A percentile compares a stretch with the other conserved stretches of the same genome.
phyloP scores from a whole-genome alignment of 2,329 filamentous ascomycete species.

The Phaeosphaeriaceae sp. region DNA sequence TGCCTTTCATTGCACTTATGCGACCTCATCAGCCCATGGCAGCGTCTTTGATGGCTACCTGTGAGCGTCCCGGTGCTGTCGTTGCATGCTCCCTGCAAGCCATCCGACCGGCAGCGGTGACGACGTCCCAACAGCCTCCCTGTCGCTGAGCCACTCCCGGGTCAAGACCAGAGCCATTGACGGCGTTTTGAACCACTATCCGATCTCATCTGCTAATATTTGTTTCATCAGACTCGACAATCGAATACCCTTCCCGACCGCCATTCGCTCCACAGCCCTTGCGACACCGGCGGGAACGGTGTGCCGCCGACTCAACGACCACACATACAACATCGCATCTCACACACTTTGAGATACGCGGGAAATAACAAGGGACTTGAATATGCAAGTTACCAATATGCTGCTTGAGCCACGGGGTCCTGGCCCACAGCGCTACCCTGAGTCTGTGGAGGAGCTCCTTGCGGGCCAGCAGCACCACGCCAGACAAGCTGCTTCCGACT shows the following conservation, averaged over 20 bases:
- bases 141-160: constrained; percentile 23
- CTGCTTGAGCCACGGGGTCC: constrained; percentile 34
- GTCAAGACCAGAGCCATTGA: constrained; percentile 27
- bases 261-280: constrained; percentile 42
- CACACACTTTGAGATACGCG: constrained; percentile 23
- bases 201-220: constrained; percentile 31
- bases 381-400: constrained; percentile 43
- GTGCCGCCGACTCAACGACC: constrained; percentile 28
- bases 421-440: constrained; percentile 35
- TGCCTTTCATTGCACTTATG: constrained; percentile 36
- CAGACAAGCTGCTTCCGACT: constrained; percentile 29
- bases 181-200: constrained; percentile 24
- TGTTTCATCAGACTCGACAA: constrained; percentile 26
- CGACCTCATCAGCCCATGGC: constrained; percentile 34
- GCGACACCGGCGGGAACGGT: constrained; percentile 52
- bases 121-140: constrained; percentile 34
- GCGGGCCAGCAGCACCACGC: constrained; percentile 39
- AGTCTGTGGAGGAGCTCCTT: constrained; percentile 33
- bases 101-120: constrained; percentile 41
- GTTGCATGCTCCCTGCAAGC: constrained; percentile 39
- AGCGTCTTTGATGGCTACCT: constrained; percentile 24
- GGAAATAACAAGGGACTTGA: constrained; percentile 16
- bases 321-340: constrained; percentile 27
- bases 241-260: constrained; percentile 38
- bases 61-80: constrained; percentile 28